Evolutionary conservation across 495 filamentous ascomycete species (phyloP), one percentile per base, ranked within the genome.

Genomic region (Oidiodendron maius): DNA sequence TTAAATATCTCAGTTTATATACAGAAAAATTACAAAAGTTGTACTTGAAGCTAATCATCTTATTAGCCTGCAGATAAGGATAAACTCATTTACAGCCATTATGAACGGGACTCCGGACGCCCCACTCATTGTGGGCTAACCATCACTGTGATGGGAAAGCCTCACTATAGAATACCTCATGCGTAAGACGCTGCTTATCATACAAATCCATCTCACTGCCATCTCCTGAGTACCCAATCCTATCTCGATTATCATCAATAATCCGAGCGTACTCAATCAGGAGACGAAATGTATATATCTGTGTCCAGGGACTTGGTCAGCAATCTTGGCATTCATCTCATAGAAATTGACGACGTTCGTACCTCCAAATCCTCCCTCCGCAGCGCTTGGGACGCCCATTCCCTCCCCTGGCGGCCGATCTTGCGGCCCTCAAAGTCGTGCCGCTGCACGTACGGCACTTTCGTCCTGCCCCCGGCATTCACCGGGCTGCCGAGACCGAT

Each of bases 181-280:
- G n/a, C n/a, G n/a, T 34, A n/a, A 44, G 37, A 21, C 38, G 16
- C 20, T 40, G 28, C 3, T 2, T 30, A 42, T 59, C 56, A 28
- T 40, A 59, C 30, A 46, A 48, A 22, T 59, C 56, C 13, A 59
- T 34, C 22, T 59, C 56, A 18, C 51, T 59, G 11, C 56, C 56
- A 30, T 59, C 56, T 2, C 56, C 56, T 2, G 51, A 59, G 36
- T 55, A 87, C 9, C 82, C 84, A 56, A 87, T 74, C 11, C 55
- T 64, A 52, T 87, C 80, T 40, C 85, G 68, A 25, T 76, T 71
- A 53, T 86, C 82, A 56, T 86, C 83, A 39, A 76, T 68, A 22
- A 89, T 64, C 18, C 84, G 69, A 2, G 73, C 85, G 59, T 86
- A 89, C 59, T 88, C 86, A 12, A 89, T 71, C 38, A 89, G 68